Percentiles rank a stretch among this genome's conserved stretches.
phyloP scores from a whole-genome alignment of 441 rosid genomes.

The Pelargonium cotyledonis region DNA sequence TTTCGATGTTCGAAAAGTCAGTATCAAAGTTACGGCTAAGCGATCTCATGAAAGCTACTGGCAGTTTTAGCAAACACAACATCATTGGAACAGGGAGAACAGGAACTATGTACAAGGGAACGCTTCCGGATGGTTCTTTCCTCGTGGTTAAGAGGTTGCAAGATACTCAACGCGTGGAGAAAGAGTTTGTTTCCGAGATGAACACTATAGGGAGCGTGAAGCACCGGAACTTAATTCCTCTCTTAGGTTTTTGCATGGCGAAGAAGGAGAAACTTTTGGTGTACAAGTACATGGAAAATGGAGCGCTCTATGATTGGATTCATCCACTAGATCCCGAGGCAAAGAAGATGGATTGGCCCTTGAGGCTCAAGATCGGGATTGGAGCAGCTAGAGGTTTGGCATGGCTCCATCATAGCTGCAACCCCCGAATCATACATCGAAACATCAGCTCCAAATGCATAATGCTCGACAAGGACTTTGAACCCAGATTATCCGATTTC shows the following conservation, averaged over 20 bases:
- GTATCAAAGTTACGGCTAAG: not conserved
- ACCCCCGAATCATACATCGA: not conserved
- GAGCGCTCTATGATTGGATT: not conserved
- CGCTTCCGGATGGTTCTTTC: not conserved
- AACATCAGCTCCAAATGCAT: constrained; percentile 1
- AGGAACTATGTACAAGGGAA: not conserved
- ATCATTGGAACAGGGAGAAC: constrained; percentile 1
- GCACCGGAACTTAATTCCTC: constrained; percentile 1
- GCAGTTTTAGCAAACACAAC: not conserved
- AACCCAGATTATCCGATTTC: not conserved
- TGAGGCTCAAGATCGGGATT: constrained; percentile 1
- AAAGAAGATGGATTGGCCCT: not conserved
- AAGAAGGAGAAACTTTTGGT: constrained; percentile 4
- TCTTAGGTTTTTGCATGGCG: not conserved
- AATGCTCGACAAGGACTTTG: not conserved
- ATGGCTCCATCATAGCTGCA: not conserved
- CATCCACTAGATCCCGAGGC: not conserved
- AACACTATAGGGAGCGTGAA: not conserved
- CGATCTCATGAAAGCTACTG: not conserved
- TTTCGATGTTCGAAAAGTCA: not conserved
- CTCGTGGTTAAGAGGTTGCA: constrained; percentile 3
- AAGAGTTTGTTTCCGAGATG: constrained; percentile 3
- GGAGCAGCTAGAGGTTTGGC: constrained; percentile 2
- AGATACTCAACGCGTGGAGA: not conserved
- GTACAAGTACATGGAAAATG: not conserved